Evolutionary conservation across 371 early-diverging fungal genomes (phyloP).

Genomic region (Nematocida sp.): DNA sequence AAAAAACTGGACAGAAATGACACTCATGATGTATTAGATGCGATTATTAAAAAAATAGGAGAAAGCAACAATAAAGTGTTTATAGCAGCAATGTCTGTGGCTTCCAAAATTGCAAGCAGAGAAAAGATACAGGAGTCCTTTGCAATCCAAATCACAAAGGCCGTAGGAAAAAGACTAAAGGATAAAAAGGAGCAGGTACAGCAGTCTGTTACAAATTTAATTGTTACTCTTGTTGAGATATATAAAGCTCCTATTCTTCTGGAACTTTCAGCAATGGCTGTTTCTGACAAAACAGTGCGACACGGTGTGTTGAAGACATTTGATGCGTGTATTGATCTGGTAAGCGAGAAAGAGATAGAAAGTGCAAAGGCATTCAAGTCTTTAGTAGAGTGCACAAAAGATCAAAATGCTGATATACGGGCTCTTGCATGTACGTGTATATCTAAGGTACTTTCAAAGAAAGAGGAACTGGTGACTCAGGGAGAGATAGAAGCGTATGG

Average conservation of each 20-base stretch:
- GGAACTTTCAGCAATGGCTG: slow-evolving; percentile 2
- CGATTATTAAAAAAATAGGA: background rate
- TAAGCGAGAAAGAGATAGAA: slow-evolving; percentile 20
- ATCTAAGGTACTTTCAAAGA: slow-evolving; percentile 1
- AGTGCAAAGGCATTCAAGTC: background rate
- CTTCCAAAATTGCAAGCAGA: background rate
- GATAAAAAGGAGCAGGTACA: slow-evolving; percentile 48
- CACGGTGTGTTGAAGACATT: slow-evolving; percentile 22
- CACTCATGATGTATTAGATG: slow-evolving; percentile 14
- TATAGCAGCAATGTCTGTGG: slow-evolving; percentile 37
- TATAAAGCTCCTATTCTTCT: background rate
- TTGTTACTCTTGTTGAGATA: background rate
- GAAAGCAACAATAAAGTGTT: slow-evolving; percentile 56
- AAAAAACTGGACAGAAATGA: slow-evolving; percentile 22
- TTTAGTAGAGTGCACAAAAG: slow-evolving; percentile 36
- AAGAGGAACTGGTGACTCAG: background rate
- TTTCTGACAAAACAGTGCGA: slow-evolving; percentile 14
- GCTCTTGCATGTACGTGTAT: slow-evolving; percentile 24
- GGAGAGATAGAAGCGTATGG: slow-evolving; percentile 43
- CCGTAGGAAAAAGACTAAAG: slow-evolving; percentile 39
- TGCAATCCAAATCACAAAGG: slow-evolving; percentile 1
- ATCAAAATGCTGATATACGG: slow-evolving; percentile 24
- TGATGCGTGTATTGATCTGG: background rate
- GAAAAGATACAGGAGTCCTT: slow-evolving; percentile 1
- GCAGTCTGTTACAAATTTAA: slow-evolving; percentile 22